These are phyloP conservation scores for Penicillium sp. DNA, from an alignment of 2,329 filamentous ascomycete species.

Conservation along the genomic window DNA sequence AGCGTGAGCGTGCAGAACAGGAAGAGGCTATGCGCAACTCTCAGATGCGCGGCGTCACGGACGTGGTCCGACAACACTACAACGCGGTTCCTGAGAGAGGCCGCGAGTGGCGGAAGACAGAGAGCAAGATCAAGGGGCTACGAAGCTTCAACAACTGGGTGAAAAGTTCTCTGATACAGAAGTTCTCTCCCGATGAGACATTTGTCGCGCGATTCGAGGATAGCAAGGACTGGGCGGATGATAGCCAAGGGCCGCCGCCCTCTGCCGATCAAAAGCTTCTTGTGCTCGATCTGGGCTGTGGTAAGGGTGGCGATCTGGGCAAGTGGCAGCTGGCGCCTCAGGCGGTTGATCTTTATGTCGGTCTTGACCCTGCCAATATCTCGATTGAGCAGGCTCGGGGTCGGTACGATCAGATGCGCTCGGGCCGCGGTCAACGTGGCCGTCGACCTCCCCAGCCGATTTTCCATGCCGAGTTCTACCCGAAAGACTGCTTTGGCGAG, in stretches of 20 bases:
- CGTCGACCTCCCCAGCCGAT: slow-evolving; percentile 48
- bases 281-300: slow-evolving; percentile 89
- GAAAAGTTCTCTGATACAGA: slow-evolving; percentile 94
- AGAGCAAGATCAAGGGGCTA: slow-evolving; percentile 88
- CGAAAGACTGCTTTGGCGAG: slow-evolving; percentile 87
- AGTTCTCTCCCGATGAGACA: slow-evolving; percentile 77
- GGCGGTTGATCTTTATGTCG: slow-evolving; percentile 82
- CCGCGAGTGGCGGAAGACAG: slow-evolving; percentile 85
- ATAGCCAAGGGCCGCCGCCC: slow-evolving; percentile 24
- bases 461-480: slow-evolving; percentile 78
- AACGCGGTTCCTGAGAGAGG: slow-evolving; percentile 90
- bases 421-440: slow-evolving; percentile 46
- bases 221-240: slow-evolving; percentile 38
- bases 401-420: slow-evolving; percentile 65
- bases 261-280: slow-evolving; percentile 53
- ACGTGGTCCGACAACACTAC: slow-evolving; percentile 88
- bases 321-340: slow-evolving; percentile 97
- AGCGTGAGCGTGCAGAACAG: slow-evolving; percentile 36
- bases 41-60: slow-evolving; percentile 56
- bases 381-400: slow-evolving; percentile 85
- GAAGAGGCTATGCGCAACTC: slow-evolving; percentile 31
- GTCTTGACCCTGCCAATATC: slow-evolving; percentile 83
- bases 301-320: slow-evolving; percentile 86
- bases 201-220: slow-evolving; percentile 49
- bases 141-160: slow-evolving; percentile 98